Conservation (phyloP, 805 yeast species). For the Wickerhamiella siamensis region DNA sequence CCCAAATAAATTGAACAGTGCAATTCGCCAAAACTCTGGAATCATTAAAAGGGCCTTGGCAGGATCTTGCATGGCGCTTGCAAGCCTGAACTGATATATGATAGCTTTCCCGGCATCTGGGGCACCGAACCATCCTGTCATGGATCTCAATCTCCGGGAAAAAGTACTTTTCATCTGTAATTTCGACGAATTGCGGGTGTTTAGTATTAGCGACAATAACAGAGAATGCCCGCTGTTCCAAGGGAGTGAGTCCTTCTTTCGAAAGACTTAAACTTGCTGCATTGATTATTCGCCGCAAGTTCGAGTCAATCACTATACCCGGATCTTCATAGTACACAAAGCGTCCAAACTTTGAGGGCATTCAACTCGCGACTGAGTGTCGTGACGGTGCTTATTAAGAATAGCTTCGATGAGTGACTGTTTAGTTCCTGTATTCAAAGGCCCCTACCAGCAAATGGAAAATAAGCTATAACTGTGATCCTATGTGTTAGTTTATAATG, state of each 20-base stretch:
- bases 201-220: background rate
- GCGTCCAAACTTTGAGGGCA: background rate
- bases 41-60: too few species aligned
- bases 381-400: too few species aligned
- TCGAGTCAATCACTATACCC: background rate
- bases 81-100: background rate
- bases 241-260: background rate
- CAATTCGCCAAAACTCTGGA: background rate
- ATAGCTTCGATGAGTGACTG: too few species aligned
- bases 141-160: background rate
- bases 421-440: too few species aligned
- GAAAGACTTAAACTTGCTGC: background rate
- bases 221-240: background rate
- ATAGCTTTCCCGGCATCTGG: background rate
- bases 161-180: background rate
- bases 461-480: too few species aligned
- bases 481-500: too few species aligned
- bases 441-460: too few species aligned
- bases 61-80: background rate
- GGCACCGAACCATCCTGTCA: background rate
- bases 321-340: background rate
- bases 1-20: background rate
- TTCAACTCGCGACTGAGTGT: too few species aligned
- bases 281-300: background rate
- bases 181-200: background rate